Percentiles rank a stretch among this genome's conserved stretches.
Evolutionary conservation across 140 eudicot species (phyloP).

Genomic region (Ambrosia hybrid): DNA sequence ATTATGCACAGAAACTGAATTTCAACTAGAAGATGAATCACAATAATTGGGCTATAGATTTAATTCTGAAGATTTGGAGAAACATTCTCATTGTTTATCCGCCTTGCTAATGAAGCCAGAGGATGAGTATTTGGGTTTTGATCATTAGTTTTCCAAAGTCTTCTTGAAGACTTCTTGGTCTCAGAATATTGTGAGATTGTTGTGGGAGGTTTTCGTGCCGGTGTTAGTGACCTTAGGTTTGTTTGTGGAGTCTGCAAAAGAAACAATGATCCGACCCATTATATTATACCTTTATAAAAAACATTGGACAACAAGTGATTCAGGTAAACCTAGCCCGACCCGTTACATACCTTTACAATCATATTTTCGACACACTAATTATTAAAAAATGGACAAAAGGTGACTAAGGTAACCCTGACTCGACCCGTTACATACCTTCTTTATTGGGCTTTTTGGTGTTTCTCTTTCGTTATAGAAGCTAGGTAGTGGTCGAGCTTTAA

Average conservation of each 20-base stretch:
- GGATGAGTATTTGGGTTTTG: conserved; percentile 35
- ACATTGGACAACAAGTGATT: no score
- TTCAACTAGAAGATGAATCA: conserved; percentile 23
- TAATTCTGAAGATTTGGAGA: conserved; percentile 52
- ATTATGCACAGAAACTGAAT: conserved; percentile 40
- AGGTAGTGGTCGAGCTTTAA: conserved; percentile 79
- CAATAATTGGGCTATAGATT: conserved; percentile 22
- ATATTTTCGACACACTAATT: not conserved
- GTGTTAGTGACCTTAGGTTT: conserved; percentile 37
- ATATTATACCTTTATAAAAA: no score
- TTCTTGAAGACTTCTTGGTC: conserved; percentile 51
- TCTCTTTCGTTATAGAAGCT: conserved; percentile 66
- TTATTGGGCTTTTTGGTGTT: conserved; percentile 42
- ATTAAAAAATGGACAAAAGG: not conserved
- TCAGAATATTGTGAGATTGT: conserved; percentile 33
- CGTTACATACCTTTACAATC: not conserved
- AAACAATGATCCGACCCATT: conserved; percentile 10
- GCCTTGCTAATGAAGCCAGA: conserved; percentile 41
- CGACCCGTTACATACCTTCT: conserved; percentile 39
- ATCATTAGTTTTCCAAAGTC: conserved; percentile 41
- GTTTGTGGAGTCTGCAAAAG: conserved; percentile 44
- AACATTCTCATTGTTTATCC: conserved; percentile 40
- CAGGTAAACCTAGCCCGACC: no score
- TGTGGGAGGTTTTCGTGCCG: conserved; percentile 34
- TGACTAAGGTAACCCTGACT: not conserved